A percentile compares a stretch with the other conserved stretches of the same genome.
Conservation (phyloP, 305 asterid species). For the Solanum chacoense region DNA sequence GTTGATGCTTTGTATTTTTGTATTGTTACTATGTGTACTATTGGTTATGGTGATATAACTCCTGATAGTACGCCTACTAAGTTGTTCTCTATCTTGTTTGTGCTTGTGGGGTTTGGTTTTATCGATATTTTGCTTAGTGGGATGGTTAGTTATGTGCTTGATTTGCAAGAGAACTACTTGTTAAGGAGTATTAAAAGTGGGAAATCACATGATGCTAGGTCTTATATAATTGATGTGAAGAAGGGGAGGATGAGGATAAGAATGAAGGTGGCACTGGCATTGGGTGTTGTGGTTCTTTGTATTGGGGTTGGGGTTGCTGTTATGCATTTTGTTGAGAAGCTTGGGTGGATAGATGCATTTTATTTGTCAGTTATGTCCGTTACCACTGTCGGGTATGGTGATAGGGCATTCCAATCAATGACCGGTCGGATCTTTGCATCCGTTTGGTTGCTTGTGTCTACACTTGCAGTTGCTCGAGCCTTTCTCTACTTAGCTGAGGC, state of each 20-base stretch:
- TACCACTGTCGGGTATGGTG: constrained; percentile 94
- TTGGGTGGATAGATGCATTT: constrained; percentile 69
- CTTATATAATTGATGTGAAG: constrained; percentile 74
- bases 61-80: constrained; percentile 62
- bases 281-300: constrained; percentile 83
- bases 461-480: constrained; percentile 96
- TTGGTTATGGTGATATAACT: constrained; percentile 93
- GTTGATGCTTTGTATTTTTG: constrained; percentile 94
- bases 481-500: constrained; percentile 94
- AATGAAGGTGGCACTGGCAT: constrained; percentile 81
- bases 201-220: constrained; percentile 41
- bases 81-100: constrained; percentile 68
- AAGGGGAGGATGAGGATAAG: constrained; percentile 97
- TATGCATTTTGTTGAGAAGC: constrained; percentile 70
- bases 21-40: constrained; percentile 94
- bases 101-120: constrained; percentile 91
- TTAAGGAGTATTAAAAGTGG: constrained; percentile 52
- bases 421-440: constrained; percentile 80
- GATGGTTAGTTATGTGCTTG: constrained; percentile 89
- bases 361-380: constrained; percentile 93
- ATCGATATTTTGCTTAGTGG: constrained; percentile 76
- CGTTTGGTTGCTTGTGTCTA: constrained; percentile 85
- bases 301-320: constrained; percentile 67
- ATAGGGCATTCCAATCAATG: constrained; percentile 71
- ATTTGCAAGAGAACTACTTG: constrained; percentile 80